Base-by-base conservation (phyloP, 441 rosid genomes). In the Euphorbia corollata region DNA sequence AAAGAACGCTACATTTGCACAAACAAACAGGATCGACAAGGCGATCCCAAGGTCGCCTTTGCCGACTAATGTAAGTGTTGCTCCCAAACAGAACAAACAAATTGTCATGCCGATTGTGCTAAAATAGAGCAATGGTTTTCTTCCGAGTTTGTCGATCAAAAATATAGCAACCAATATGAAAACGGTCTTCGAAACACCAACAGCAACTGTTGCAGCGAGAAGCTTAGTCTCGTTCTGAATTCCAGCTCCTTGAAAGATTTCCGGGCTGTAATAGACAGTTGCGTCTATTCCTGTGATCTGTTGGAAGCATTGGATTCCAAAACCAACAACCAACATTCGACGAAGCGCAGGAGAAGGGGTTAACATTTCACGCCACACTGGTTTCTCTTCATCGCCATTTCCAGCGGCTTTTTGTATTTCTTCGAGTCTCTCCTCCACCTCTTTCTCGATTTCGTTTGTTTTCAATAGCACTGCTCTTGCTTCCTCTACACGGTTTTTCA, bases 301-400 rank as follows among this genome's bases (percentile, higher is more conserved):
- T 70, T 92, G 97, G 84, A 88, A 88, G 75, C 96, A 92, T 56
- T 92, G 97, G 74, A 92, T 88, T 60, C 98, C 98, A 22, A 86
- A 76, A 38, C 98, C 98, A 19, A 83, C 76, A 5, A 90, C 69
- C 45, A 90, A 77, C 95, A 92, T 92, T 51, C 85, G 73, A 3
- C 78, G 71, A 34, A 88, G 80, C n/a, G 84, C 38, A 55, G 89
- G 87, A 63, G 98, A 86, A 71, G 97, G 98, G 74, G 69, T 82
- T 43, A 92, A 69, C 50, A 92, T 72, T 72, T 89, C 92, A 11
- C 81, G 87, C 90, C 96, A 89, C 30, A 85, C 89, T 0, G 95
- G 68, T 73, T 84, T 87, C 73, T 87, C 83, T 77, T 86, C 85
- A 23, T 47, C 63, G 2, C 41, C 39, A 38, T 86, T 90, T 73